These are phyloP conservation scores for Colletotrichum tabaci DNA, from an alignment of 2,329 filamentous ascomycete genomes.

Conservation along the genomic window DNA sequence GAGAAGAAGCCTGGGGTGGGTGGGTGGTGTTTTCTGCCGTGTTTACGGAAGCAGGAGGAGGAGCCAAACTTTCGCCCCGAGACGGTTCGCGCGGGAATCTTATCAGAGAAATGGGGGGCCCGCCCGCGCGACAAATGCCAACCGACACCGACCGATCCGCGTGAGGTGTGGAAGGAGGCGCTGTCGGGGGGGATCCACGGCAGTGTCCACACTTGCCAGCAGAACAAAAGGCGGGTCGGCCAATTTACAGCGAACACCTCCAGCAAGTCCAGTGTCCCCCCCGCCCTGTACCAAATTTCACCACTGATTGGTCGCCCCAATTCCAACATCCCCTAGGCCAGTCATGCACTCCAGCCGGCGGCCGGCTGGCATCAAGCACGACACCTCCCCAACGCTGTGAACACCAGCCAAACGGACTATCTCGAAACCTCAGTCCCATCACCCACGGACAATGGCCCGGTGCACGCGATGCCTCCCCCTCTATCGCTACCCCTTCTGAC, in stretches of 20 bases:
- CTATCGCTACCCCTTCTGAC: not conserved
- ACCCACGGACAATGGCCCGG: conserved; percentile 39
- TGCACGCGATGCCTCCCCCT: conserved; percentile 34
- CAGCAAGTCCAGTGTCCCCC: not conserved
- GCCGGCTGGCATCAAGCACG: conserved; percentile 1
- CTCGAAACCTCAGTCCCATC: conserved; percentile 29
- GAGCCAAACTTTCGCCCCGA: conserved; percentile 5
- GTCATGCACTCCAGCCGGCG: conserved; percentile 11
- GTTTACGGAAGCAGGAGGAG: not conserved
- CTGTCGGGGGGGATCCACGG: conserved; percentile 1
- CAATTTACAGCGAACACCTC: conserved; percentile 6
- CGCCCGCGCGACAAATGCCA: conserved; percentile 25
- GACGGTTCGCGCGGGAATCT: conserved; percentile 28
- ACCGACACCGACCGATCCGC: conserved; percentile 33
- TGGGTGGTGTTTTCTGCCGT: not conserved
- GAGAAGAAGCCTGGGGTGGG: not conserved
- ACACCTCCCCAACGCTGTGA: not conserved
- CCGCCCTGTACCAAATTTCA: not conserved
- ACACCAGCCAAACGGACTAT: not conserved
- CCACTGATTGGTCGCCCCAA: conserved; percentile 28
- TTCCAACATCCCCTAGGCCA: not conserved
- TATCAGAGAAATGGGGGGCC: conserved; percentile 35
- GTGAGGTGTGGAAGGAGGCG: conserved; percentile 6
- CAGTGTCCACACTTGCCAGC: conserved; percentile 28
- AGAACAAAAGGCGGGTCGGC: conserved; percentile 24